These are phyloP conservation scores for Suillus bovinus DNA, from an alignment of 768 basidiomycete genomes.

Conservation along the genomic window DNA sequence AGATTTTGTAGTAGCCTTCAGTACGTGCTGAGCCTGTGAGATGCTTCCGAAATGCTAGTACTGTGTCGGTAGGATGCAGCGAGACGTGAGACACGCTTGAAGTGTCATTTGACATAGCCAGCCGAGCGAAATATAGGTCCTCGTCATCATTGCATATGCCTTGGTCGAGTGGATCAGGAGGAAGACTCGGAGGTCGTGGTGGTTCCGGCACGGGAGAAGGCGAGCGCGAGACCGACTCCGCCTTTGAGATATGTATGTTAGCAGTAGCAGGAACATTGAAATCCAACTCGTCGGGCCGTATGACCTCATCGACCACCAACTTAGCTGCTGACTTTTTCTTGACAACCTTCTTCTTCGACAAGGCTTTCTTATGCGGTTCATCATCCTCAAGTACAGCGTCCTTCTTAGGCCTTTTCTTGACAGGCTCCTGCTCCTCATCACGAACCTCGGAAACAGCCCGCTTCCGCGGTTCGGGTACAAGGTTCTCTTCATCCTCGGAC, in stretches of 20 bases:
- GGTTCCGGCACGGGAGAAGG: slow-evolving; percentile 48
- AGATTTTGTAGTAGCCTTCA: slow-evolving; percentile 95
- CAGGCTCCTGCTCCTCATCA: slow-evolving; percentile 41
- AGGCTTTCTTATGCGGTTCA: slow-evolving; percentile 26
- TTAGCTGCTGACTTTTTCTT: slow-evolving; percentile 35
- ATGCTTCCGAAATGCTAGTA: slow-evolving; percentile 69
- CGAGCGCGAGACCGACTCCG: slow-evolving; percentile 50
- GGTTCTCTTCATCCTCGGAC: slow-evolving; percentile 58
- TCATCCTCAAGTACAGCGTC: slow-evolving; percentile 29
- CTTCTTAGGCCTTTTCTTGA: slow-evolving; percentile 41
- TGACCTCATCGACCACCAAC: slow-evolving; percentile 48
- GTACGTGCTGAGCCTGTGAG: slow-evolving; percentile 86
- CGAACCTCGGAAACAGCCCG: slow-evolving; percentile 44
- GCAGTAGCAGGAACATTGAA: slow-evolving; percentile 52
- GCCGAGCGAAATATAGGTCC: slow-evolving; percentile 76
- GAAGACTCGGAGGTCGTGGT: slow-evolving; percentile 43
- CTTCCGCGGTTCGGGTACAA: slow-evolving; percentile 40
- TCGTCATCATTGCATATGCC: slow-evolving; percentile 85
- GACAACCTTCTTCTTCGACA: slow-evolving; percentile 35
- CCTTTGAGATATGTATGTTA: slow-evolving; percentile 47
- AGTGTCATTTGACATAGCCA: slow-evolving; percentile 27
- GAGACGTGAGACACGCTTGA: slow-evolving; percentile 24
- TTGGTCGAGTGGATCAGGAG: slow-evolving; percentile 52
- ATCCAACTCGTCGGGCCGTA: slow-evolving; percentile 49
- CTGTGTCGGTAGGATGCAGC: slow-evolving; percentile 40